Evolutionary conservation across 2,329 filamentous ascomycete species (phyloP), one percentile per base, ranked within the genome.

Genomic region (Aureobasidium sp.): DNA sequence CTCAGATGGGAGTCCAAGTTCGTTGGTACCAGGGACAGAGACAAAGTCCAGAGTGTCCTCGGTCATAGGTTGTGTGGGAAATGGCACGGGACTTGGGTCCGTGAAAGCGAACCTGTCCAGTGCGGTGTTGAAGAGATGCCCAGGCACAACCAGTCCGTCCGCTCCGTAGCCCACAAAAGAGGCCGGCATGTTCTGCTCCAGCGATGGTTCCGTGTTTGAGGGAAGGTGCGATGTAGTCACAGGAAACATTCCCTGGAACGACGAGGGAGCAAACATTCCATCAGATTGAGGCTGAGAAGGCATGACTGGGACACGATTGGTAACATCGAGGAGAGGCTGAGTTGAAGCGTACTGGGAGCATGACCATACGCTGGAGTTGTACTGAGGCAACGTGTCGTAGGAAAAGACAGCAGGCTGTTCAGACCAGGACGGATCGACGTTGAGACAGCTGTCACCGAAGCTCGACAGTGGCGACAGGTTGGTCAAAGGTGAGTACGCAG

Each of bases 141-240:
- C 61, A 31, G 59, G 59, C 20, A 29, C 49, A 29, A 62, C 59
- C 29, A 55, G 39, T 47, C 59, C 59, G 15, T 62, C 59, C 39
- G 37, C 29, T 39, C 31, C 49, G 20, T 53, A 55, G 25, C 34
- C 42, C 2, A 55, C 41, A 14, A 62, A 55, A 17, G 31, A 8
- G 2, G 27, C 34, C 7, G 49, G 12, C 29, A 47, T 47, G 49
- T 39, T 55, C 31, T 47, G 49, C 49, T 62, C n/a, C 5, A 53
- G 20, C 27, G 36, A 41, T n/a, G 37, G 15, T 15, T 14, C 5
- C 3, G 7, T 42, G 36, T 20, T 27, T 25, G 37, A 7, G 12
- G 41, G 29, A 37, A 47, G 27, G 29, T 42, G 22, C 3, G 48
- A 12, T 12, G 31, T 2, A 15, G 48, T 15, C 48, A 37, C 39